These are phyloP conservation scores for Penicillium glabrum DNA, from an alignment of 2,329 filamentous ascomycete genomes.

Conservation along the genomic window DNA sequence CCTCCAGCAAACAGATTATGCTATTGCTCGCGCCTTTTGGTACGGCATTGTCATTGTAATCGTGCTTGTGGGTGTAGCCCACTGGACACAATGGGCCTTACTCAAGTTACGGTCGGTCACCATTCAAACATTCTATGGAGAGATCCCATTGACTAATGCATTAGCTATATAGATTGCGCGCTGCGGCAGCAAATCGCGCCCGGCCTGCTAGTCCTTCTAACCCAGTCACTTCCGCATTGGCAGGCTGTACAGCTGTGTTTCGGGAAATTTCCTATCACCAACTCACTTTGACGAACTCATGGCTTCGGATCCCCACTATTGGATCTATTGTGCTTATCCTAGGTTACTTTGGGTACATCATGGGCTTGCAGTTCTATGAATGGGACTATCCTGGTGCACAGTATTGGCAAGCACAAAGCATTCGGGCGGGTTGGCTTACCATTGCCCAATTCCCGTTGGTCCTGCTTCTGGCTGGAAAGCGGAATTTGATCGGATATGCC, in stretches of 20 bases:
- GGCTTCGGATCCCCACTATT: slow-evolving; percentile 24
- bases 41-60: slow-evolving; percentile 39
- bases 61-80: slow-evolving; percentile 30
- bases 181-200: slow-evolving; percentile 31
- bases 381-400: slow-evolving; percentile 1
- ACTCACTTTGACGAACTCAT: slow-evolving; percentile 21
- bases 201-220: slow-evolving; percentile 33
- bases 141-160: neutral
- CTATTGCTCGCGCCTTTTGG: slow-evolving; percentile 41
- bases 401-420: slow-evolving; percentile 3
- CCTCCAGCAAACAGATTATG: slow-evolving; percentile 36
- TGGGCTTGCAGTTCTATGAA: slow-evolving; percentile 5
- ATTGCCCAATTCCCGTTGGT: slow-evolving; percentile 40
- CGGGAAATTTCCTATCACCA: slow-evolving; percentile 37
- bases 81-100: slow-evolving; percentile 22
- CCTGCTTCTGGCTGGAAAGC: slow-evolving; percentile 40
- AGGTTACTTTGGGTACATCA: slow-evolving; percentile 2
- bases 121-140: neutral
- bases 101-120: slow-evolving; percentile 24
- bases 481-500: slow-evolving; percentile 33
- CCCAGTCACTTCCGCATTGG: slow-evolving; percentile 17
- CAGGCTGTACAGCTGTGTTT: slow-evolving; percentile 32
- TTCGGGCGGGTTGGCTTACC: slow-evolving; percentile 38
- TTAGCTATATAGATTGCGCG: slow-evolving; percentile 27
- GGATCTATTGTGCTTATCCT: slow-evolving; percentile 7